Evolutionary conservation across 2,329 filamentous ascomycete genomes (phyloP), one percentile per base, ranked within the genome.

Genomic region (Herpotrichia juniperi): DNA sequence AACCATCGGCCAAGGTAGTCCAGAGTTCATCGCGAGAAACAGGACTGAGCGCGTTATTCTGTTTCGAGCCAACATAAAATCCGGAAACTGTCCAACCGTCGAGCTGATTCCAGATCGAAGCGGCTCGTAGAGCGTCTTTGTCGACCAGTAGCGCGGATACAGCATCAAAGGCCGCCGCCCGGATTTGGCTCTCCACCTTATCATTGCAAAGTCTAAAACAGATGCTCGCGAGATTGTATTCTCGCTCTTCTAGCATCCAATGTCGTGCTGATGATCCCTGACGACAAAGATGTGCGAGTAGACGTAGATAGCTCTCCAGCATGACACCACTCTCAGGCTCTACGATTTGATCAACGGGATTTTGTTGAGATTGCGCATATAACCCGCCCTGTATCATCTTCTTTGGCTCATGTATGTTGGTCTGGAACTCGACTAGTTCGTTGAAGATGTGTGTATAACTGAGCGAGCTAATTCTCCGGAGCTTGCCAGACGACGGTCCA

Each of bases 311-410:
- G 62, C 91, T 93, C 68, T 97, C 92, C 24, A 99, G 81, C 91
- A 99, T 97, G 75, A 96, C 90, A n/a, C 89, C 87, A 34, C 91
- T 96, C 72, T 99, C 96, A 3, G 92, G 90, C 68, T 97, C 93
- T 24, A 96, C 92, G 54, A 91, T 86, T 49, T 76, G 75, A 32
- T 74, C 74, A n/a, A 68, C 68, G 43, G 63, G 64, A 37, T 68
- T 72, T 51, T 66, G 69, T 39, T 66, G 69, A 31, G 68, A 54
- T 25, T 66, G 61, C 6, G 68, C 57, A 43, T 68, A 83, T 78
- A 40, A 84, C 78, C 69, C 90, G 88, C 42, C 83, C 81, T 48
- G 81, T 72, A 54, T 86, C 81, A 63, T 84, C 83, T 87, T 46
- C 81, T 50, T 82, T 74, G 49, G 89, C 84, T 96, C 89, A 43